phyloP scores from a whole-genome alignment of 2,329 filamentous ascomycete species.

The Fusarium sulawesiense region DNA sequence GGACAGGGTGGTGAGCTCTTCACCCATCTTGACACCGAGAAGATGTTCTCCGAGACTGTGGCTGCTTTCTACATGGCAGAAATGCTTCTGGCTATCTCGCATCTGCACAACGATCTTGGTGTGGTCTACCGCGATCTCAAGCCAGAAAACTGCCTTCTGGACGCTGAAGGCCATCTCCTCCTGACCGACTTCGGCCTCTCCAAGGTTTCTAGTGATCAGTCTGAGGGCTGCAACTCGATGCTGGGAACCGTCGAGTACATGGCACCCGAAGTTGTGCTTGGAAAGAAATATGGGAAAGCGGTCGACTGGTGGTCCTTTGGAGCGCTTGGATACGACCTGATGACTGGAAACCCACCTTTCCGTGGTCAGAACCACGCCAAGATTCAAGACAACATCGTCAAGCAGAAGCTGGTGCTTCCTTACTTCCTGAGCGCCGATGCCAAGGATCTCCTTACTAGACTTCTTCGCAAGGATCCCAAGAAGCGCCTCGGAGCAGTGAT shows the following conservation, averaged over 20 bases:
- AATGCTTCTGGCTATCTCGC: conserved; percentile 92
- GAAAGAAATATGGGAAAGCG: conserved; percentile 89
- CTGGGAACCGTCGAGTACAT: conserved; percentile 98
- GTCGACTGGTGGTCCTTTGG: conserved; percentile 99
- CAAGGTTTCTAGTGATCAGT: conserved; percentile 83
- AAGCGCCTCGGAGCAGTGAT: conserved; percentile 91
- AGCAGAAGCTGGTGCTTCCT: conserved; percentile 87
- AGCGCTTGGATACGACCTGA: conserved; percentile 88
- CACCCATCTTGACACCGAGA: conserved; percentile 90
- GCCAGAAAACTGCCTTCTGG: conserved; percentile 95
- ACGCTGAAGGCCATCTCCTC: conserved; percentile 89
- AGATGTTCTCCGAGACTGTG: conserved; percentile 91
- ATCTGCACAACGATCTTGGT: conserved; percentile 90
- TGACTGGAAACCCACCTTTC: conserved; percentile 94
- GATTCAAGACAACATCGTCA: conserved; percentile 94
- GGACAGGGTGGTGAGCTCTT: conserved; percentile 97
- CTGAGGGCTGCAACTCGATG: conserved; percentile 82
- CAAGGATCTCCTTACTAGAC: conserved; percentile 90
- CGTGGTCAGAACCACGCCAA: conserved; percentile 91
- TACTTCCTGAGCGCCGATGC: conserved; percentile 93
- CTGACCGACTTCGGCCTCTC: conserved; percentile 97
- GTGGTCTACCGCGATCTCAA: conserved; percentile 98
- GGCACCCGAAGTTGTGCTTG: conserved; percentile 93
- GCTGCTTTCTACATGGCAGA: conserved; percentile 99
- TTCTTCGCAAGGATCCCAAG: conserved; percentile 90